These are phyloP conservation scores for Taphrina flavorubra DNA, from an alignment of 1,139 yeast species.

Conservation along the genomic window DNA sequence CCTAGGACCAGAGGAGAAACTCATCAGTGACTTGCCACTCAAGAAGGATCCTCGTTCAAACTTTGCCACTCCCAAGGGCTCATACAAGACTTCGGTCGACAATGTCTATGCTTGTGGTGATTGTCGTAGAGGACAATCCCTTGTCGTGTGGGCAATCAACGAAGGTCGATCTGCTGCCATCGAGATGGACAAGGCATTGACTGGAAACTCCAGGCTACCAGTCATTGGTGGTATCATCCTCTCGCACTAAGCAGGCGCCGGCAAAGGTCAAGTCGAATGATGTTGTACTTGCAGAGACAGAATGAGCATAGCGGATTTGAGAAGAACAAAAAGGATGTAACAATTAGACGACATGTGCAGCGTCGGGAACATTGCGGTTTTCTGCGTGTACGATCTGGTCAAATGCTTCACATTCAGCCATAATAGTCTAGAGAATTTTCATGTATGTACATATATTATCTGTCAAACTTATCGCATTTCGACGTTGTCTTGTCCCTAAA, in stretches of 20 bases:
- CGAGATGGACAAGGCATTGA: constrained; percentile 79
- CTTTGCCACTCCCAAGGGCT: constrained; percentile 61
- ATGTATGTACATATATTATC: constrained; percentile 2
- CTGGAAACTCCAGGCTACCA: constrained; percentile 82
- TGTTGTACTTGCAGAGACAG: neutral
- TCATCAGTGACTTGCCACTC: constrained; percentile 61
- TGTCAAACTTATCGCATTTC: too few relatives aligned
- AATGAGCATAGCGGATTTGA: neutral
- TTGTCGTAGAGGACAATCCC: constrained; percentile 97
- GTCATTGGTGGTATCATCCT: constrained; percentile 80
- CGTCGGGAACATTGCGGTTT: neutral
- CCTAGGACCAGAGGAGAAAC: constrained; percentile 89
- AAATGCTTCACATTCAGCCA: neutral
- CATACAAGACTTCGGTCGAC: constrained; percentile 71
- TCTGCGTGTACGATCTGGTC: neutral
- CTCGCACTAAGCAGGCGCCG: constrained; percentile 7
- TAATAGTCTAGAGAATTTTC: constrained; percentile 1
- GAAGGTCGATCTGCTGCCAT: constrained; percentile 99
- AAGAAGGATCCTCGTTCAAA: constrained; percentile 86
- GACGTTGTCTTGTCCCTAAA: too few relatives aligned
- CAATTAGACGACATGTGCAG: neutral
- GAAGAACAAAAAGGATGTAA: neutral
- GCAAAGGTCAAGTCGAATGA: neutral
- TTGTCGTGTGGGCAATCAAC: constrained; percentile 99
- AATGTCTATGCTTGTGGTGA: constrained; percentile 96